phyloP scores from a whole-genome alignment of 2,329 filamentous ascomycete genomes.

The Neonectria punicea region DNA sequence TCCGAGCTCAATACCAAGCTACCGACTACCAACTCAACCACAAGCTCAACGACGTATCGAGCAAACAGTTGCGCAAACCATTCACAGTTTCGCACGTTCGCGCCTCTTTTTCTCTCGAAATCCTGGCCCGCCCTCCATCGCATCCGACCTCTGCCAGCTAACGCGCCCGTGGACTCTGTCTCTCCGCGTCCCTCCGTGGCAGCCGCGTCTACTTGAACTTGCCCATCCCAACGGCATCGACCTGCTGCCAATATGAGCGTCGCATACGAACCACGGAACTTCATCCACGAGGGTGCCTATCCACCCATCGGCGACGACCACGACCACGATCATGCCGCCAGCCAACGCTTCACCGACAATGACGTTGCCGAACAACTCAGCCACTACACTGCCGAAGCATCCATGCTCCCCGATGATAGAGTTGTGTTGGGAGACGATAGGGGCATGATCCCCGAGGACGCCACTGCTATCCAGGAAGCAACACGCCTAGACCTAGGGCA shows the following conservation, averaged over 20 bases:
- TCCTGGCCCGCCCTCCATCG: neutral
- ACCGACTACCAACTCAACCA: slow-evolving; percentile 4
- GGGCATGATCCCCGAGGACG: slow-evolving; percentile 52
- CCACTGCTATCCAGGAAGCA: slow-evolving; percentile 51
- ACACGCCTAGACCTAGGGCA: slow-evolving; percentile 52
- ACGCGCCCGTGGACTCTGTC: slow-evolving; percentile 26
- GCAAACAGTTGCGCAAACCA: slow-evolving; percentile 11
- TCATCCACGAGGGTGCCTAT: slow-evolving; percentile 61
- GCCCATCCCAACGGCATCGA: slow-evolving; percentile 23
- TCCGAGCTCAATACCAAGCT: slow-evolving; percentile 30
- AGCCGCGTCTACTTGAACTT: slow-evolving; percentile 27
- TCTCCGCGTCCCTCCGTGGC: slow-evolving; percentile 25
- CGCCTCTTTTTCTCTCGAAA: neutral
- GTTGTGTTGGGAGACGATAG: slow-evolving; percentile 49
- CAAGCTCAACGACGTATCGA: slow-evolving; percentile 26
- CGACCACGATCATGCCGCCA: slow-evolving; percentile 53
- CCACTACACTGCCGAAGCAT: slow-evolving; percentile 54
- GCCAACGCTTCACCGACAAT: slow-evolving; percentile 56
- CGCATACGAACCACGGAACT: slow-evolving; percentile 61
- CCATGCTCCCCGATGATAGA: slow-evolving; percentile 52
- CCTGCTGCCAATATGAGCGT: slow-evolving; percentile 57
- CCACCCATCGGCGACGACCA: slow-evolving; percentile 58
- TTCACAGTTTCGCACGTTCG: slow-evolving; percentile 1
- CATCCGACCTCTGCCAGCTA: neutral
- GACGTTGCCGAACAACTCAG: slow-evolving; percentile 56